Evolutionary conservation across 305 asterid genomes (phyloP).

Genomic region (Solanum hybrid): DNA sequence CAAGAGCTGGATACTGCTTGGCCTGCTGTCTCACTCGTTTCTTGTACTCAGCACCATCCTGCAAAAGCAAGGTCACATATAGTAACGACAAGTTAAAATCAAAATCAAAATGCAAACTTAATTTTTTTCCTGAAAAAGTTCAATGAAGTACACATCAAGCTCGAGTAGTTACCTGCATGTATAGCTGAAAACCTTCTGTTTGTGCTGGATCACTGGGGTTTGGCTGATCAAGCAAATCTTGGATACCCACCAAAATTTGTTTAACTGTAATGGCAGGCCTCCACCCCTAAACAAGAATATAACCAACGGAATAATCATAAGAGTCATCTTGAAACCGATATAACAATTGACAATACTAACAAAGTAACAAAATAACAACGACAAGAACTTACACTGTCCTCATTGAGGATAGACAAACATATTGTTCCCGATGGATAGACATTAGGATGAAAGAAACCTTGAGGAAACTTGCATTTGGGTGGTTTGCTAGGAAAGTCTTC

Average conservation of each 20-base stretch:
- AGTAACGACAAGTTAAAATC: background rate
- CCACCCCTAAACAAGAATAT: constrained; percentile 43
- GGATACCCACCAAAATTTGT: constrained; percentile 57
- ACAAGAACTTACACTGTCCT: constrained; percentile 41
- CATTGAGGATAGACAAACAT: constrained; percentile 49
- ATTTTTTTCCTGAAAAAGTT: background rate
- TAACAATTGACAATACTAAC: background rate
- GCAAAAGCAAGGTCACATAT: constrained; percentile 4
- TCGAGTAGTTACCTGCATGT: constrained; percentile 33
- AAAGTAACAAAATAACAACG: background rate
- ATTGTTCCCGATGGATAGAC: constrained; percentile 55
- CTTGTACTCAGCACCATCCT: constrained; percentile 30
- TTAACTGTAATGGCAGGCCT: constrained; percentile 61
- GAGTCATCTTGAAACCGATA: background rate
- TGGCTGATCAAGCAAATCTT: constrained; percentile 55
- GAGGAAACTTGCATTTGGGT: constrained; percentile 52
- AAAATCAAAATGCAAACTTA: background rate
- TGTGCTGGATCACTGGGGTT: constrained; percentile 64
- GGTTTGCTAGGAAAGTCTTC: constrained; percentile 57
- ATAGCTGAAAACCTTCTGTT: constrained; percentile 51
- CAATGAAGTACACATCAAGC: background rate
- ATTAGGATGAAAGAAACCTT: constrained; percentile 50
- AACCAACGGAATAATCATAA: background rate
- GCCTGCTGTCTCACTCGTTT: constrained; percentile 34
- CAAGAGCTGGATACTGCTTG: constrained; percentile 25